These are phyloP conservation scores for Jackrogersella minutella DNA, from an alignment of 495 filamentous ascomycete genomes.

Conservation along the genomic window DNA sequence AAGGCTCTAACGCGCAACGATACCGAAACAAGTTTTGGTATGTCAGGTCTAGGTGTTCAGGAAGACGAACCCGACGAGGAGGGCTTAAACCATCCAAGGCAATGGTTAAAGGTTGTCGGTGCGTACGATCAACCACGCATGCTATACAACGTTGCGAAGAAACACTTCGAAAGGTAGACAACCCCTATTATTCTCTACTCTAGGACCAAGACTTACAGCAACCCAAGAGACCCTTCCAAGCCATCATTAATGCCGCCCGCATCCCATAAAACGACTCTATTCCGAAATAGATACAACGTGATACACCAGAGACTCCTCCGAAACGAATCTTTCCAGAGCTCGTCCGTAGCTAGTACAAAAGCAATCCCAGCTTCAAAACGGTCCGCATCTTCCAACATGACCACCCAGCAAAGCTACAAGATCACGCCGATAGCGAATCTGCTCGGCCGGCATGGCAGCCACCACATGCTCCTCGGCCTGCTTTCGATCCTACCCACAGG, in stretches of 20 bases:
- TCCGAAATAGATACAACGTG: constrained; percentile 87
- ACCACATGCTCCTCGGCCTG: constrained; percentile 87
- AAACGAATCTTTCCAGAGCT: constrained; percentile 91
- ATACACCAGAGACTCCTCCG: constrained; percentile 89
- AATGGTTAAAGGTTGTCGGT: constrained; percentile 78
- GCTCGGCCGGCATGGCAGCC: constrained; percentile 83
- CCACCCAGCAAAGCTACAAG: constrained; percentile 73
- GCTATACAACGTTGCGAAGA: constrained; percentile 85
- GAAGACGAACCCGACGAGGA: constrained; percentile 69
- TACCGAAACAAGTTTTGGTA: constrained; percentile 68
- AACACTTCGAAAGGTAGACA: constrained; percentile 80
- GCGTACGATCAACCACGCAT: constrained; percentile 89
- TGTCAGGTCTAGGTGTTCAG: constrained; percentile 66
- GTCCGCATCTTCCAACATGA: constrained; percentile 61
- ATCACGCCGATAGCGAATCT: constrained; percentile 94
- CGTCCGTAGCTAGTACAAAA: constrained; percentile 64
- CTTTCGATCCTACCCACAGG: constrained; percentile 85
- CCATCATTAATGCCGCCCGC: constrained; percentile 81
- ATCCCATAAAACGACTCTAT: constrained; percentile 81
- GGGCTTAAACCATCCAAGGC: constrained; percentile 66
- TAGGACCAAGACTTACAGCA: constrained; percentile 2
- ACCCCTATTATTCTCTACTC: not conserved
- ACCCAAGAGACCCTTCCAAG: constrained; percentile 62
- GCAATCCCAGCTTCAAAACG: constrained; percentile 57
- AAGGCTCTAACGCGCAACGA: constrained; percentile 58